A percentile compares a stretch with the other conserved stretches of the same genome.
Conservation (phyloP, 306 rosid genomes). For the Dryas octopetala region DNA sequence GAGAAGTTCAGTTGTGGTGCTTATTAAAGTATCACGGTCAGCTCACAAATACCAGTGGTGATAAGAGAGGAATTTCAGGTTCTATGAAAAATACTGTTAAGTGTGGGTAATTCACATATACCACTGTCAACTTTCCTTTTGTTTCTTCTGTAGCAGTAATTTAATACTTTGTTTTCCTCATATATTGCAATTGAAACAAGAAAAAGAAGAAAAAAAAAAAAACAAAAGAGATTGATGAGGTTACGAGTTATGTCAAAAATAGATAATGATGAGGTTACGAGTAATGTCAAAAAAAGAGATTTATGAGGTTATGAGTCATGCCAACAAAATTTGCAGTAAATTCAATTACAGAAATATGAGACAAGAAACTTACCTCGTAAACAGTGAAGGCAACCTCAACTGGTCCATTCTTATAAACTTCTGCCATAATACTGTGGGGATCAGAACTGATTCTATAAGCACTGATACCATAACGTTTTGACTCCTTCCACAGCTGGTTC, state of each 20-base stretch:
- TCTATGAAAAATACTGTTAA: neutral
- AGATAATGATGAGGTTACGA: too few species aligned
- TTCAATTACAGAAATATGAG: slow-evolving; percentile 2
- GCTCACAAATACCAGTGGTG: neutral
- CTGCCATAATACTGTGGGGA: slow-evolving; percentile 82
- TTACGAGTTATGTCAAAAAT: too few species aligned
- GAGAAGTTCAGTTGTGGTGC: neutral
- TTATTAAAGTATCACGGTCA: neutral
- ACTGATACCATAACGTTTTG: slow-evolving; percentile 72
- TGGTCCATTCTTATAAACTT: slow-evolving; percentile 86
- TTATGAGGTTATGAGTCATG: neutral
- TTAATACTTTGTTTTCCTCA: neutral
- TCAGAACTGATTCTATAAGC: slow-evolving; percentile 61
- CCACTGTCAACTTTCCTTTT: too few species aligned
- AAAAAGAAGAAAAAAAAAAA: neutral
- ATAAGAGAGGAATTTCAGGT: neutral
- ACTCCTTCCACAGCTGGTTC: slow-evolving; percentile 71
- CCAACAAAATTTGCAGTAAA: neutral
- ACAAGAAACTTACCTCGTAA: slow-evolving; percentile 65
- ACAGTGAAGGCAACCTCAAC: slow-evolving; percentile 90
- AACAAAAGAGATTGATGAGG: too few species aligned
- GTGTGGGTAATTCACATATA: neutral
- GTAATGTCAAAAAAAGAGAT: too few species aligned
- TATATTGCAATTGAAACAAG: neutral
- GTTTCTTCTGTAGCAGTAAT: too few species aligned